Percentiles rank a stretch among this genome's conserved stretches.
Conservation (phyloP, 2,329 filamentous ascomycete genomes). For the Coniella vitis region DNA sequence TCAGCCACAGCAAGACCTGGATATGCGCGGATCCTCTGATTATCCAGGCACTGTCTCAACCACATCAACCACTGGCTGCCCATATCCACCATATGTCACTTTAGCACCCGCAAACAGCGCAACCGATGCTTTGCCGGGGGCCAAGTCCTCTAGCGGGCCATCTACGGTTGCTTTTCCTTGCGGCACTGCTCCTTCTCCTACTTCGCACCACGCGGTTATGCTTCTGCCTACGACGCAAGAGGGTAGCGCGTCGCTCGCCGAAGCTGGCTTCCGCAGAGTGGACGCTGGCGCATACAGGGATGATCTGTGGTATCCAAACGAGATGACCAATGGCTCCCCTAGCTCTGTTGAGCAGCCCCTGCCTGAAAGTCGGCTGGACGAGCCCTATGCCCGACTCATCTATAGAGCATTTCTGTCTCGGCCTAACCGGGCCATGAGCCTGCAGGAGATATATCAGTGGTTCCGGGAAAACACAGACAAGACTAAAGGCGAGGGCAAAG, state of each 20-base stretch:
- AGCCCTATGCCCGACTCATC: constrained; percentile 78
- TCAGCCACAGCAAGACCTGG: too few relatives aligned
- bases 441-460: constrained; percentile 88
- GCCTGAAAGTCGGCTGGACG: constrained; percentile 31
- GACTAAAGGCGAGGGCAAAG: constrained; percentile 55
- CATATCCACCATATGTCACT: too few relatives aligned
- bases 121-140: too few relatives aligned
- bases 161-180: too few relatives aligned
- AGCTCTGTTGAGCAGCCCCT: constrained; percentile 9
- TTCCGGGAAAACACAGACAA: constrained; percentile 78
- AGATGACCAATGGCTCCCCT: not conserved
- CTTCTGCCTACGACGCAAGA: not conserved
- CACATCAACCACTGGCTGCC: too few relatives aligned
- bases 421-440: constrained; percentile 61
- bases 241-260: not conserved
- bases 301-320: not conserved
- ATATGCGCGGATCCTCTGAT: too few relatives aligned
- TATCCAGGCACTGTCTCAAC: too few relatives aligned
- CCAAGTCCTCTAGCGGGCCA: too few relatives aligned
- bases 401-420: constrained; percentile 65
- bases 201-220: too few relatives aligned
- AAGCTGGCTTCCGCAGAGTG: not conserved
- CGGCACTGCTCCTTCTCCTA: too few relatives aligned
- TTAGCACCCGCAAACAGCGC: too few relatives aligned
- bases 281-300: not conserved